Base-by-base conservation (phyloP, 1,284 basidiomycete species). In the Schizophyllum amplum region DNA sequence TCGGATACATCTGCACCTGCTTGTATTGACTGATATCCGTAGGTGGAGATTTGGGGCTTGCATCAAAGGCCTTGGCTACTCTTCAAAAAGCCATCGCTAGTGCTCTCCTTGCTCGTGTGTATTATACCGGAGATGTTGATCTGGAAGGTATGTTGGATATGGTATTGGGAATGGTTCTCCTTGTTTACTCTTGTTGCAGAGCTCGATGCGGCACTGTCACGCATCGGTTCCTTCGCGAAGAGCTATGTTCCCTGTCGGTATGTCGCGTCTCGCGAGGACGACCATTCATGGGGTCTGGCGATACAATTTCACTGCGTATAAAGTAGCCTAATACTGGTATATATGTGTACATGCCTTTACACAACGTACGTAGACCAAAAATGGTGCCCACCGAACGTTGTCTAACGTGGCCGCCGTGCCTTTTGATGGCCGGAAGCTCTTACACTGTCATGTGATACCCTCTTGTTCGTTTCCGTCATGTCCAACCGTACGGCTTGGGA, bases 401-500 rank as follows among this genome's bases (percentile, higher is more conserved):
- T 42, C 11, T 42, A 42, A 9, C 33, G 33, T 42, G 17, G 17
- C 17, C 17, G 33, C 17, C 33, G 13, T 42, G 33, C 33, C 33
- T 42, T 42, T 42, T 42, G 33, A 42, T 42, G 33, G 17, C 33
- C 33, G 33, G 33, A 42, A 17, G 33, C 33, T 55, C 21, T 23
- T 53, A 24, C 33, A 48, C 26, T 42, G 25, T 51, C 58, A 46
- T 50, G 27, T 24, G 33, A 42, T 52, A 23, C 33, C 20, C 24
- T 42, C 20, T 20, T 49, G 53, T 26, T 56, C 47, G 57, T 49
- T 11, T 48, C 50, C 24, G 20, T 6, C 42, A 65, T 64, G 64
- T 20, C 58, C 46, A 54, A 49, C 50, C 55, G 33, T 17, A 17
- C 56, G 27, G 59, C 66, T 42, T 86, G 83, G 82, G 81, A 87